Evolutionary conservation across 2,329 filamentous ascomycete genomes (phyloP), one percentile per base, ranked within the genome.

Genomic region (Colletotrichum agaves): DNA sequence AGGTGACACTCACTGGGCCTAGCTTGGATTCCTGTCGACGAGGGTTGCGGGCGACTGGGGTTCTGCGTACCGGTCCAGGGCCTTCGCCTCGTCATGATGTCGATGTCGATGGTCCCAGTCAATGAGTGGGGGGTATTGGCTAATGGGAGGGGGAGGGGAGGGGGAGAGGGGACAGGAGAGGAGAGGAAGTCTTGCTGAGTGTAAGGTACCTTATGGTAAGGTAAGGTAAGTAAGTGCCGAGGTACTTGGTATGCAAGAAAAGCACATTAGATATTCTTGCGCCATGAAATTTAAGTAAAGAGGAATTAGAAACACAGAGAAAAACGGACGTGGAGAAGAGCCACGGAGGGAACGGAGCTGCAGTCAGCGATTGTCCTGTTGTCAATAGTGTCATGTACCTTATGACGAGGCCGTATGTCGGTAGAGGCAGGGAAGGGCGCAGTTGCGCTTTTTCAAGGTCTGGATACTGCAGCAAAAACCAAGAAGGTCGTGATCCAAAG

Each of bases 31-130:
- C 23, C 43, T 15, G 21, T 35, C 6, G 53, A 53, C 64, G 64
- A 64, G 46, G 59, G 44, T 58, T 31, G 33, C 52, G 52, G 63
- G 27, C 49, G 43, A 50, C 59, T 37, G 50, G 59, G 63, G 53
- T 52, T 49, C 46, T 53, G 59, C 31, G 46, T 64, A 50, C 61
- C 53, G 60, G 60, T 41, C 64, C 53, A 67, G 64, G 64, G 64
- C 64, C 64, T 47, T 61, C 35, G 57, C 33, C 60, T 67, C 35
- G 43, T 55, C 64, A 59, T 49, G 52, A 50, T 50, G 47, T 50
- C 23, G 23, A 64, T 59, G 64, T 64, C 47, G 60, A 67, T 49
- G 50, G n/a, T 52, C 37, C 52, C 27, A 60, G 59, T 23, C 44
- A 52, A 17, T 15, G 33, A 47, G 52, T 37, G 44, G 44, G 44